A percentile compares a stretch with the other conserved stretches of the same genome.
phyloP scores from a whole-genome alignment of 257 asterid genomes.

The Nicotiana tabacum region DNA sequence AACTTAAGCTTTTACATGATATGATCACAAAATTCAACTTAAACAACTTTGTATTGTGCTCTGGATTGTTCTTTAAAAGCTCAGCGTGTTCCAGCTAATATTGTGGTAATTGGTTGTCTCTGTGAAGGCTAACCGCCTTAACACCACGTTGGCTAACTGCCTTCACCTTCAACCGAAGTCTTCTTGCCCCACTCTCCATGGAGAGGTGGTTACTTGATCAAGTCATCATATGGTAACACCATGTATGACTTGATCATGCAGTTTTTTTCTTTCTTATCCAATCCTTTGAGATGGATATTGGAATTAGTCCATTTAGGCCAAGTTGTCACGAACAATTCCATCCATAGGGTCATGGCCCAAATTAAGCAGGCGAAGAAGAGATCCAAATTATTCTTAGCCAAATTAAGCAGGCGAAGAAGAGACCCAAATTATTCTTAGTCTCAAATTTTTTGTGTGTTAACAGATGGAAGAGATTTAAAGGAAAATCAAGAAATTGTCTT shows the following conservation, averaged over 20 bases:
- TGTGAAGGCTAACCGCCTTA: background rate
- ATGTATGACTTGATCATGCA: background rate
- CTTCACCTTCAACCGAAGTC: background rate
- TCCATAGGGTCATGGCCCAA: background rate
- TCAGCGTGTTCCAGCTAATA: background rate
- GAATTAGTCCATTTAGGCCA: background rate
- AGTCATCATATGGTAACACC: background rate
- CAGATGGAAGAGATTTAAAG: background rate
- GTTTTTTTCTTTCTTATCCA: background rate
- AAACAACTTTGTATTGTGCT: too few relatives aligned
- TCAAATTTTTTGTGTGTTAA: background rate
- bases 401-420: background rate
- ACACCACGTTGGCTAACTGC: background rate
- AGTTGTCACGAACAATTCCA: background rate
- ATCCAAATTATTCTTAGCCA: background rate
- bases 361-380: background rate
- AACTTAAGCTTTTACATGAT: too few relatives aligned
- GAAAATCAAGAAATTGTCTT: background rate
- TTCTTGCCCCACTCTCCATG: background rate
- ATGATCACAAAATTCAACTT: background rate
- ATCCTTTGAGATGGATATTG: background rate
- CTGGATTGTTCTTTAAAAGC: background rate
- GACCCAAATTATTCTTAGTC: background rate
- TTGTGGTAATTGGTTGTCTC: background rate
- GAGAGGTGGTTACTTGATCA: background rate